phyloP scores from a whole-genome alignment of 1,284 basidiomycete genomes.

The Cryptococcus sp. region DNA sequence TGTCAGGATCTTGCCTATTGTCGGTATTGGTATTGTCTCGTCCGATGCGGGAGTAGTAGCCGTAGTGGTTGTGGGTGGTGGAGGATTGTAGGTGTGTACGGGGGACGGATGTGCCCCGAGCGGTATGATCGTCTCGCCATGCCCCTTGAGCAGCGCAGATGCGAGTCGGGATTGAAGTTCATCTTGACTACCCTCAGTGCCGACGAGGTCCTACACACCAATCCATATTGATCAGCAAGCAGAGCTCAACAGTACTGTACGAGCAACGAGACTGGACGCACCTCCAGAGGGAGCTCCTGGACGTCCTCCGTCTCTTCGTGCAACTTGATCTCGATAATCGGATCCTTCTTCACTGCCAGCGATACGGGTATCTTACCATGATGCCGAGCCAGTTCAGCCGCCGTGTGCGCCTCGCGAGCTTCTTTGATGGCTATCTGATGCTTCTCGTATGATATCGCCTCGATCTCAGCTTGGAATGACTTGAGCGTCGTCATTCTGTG shows the following conservation, averaged over 20 bases:
- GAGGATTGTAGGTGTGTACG: constrained; percentile 25
- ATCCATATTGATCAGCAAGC: not conserved
- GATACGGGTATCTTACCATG: constrained; percentile 32
- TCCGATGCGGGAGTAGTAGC: no score
- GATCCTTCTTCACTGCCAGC: constrained; percentile 6
- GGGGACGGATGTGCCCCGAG: constrained; percentile 46
- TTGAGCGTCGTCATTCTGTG: constrained; percentile 46
- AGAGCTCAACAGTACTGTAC: not conserved
- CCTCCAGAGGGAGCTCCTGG: constrained; percentile 35
- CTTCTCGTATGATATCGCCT: constrained; percentile 47
- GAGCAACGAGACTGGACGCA: constrained; percentile 14
- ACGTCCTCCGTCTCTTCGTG: constrained; percentile 19
- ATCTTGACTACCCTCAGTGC: constrained; percentile 28
- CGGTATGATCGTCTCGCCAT: constrained; percentile 47
- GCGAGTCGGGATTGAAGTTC: constrained; percentile 41
- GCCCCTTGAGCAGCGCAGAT: constrained; percentile 36
- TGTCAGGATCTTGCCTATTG: constrained; percentile 30
- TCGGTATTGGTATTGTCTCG: constrained; percentile 4
- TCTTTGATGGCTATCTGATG: constrained; percentile 41
- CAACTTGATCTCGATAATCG: constrained; percentile 12
- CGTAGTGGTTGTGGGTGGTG: not conserved
- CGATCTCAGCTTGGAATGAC: constrained; percentile 53
- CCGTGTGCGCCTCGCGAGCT: constrained; percentile 42
- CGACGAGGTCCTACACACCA: constrained; percentile 32
- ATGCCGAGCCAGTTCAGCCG: constrained; percentile 45